Percentiles rank a stretch among this genome's conserved stretches.
Evolutionary conservation across 345 rosid genomes (phyloP).

Genomic region (Eucalyptus sp.): DNA sequence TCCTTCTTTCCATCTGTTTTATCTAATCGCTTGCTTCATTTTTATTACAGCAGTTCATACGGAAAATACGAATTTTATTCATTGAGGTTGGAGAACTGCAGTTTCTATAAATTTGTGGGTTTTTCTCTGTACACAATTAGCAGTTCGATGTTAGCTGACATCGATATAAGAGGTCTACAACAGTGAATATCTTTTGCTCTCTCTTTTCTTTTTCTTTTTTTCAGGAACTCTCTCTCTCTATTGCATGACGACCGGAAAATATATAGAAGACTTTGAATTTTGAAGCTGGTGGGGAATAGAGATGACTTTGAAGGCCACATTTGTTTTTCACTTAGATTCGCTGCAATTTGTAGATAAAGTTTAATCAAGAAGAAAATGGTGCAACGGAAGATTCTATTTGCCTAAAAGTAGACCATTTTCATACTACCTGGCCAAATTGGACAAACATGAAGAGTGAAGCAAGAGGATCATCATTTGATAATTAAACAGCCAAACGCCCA

Average conservation of each 20-base stretch:
- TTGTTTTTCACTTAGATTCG: background rate
- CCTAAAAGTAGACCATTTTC: background rate
- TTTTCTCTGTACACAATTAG: background rate
- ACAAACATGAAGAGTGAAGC: background rate
- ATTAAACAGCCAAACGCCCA: background rate
- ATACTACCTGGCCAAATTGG: background rate
- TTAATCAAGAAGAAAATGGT: background rate
- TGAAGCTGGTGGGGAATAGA: background rate
- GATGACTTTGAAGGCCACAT: background rate
- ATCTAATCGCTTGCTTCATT: background rate
- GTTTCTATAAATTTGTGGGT: too few relatives aligned
- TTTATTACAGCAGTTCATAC: background rate
- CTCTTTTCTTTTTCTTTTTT: accelerated
- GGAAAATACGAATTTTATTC: background rate
- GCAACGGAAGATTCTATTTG: background rate
- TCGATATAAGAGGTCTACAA: background rate
- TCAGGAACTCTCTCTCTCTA: too few relatives aligned
- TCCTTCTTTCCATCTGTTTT: background rate
- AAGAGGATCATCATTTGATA: background rate
- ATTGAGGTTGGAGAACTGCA: background rate
- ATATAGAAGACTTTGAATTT: background rate
- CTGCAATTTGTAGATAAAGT: background rate
- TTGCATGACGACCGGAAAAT: too few relatives aligned
- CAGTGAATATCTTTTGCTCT: background rate
- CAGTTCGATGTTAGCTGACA: background rate